These are phyloP conservation scores for Vigna mungo DNA, from an alignment of 306 rosid genomes.

Conservation along the genomic window DNA sequence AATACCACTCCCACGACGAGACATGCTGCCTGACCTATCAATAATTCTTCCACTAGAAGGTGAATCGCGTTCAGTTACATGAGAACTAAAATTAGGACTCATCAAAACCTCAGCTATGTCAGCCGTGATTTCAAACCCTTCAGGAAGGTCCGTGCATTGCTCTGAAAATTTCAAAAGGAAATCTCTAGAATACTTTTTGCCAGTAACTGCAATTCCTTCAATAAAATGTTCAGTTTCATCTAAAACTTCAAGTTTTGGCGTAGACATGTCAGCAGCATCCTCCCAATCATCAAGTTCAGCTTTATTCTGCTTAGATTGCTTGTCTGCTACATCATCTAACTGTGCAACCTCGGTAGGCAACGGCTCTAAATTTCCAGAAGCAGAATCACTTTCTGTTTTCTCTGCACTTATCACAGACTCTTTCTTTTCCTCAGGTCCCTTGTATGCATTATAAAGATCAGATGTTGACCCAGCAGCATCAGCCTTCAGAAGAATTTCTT, in stretches of 20 bases:
- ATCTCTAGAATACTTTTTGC: slow-evolving; percentile 83
- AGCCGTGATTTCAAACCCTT: slow-evolving; percentile 59
- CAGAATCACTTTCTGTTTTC: slow-evolving; percentile 46
- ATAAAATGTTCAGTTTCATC: slow-evolving; percentile 44
- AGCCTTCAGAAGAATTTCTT: slow-evolving; percentile 72
- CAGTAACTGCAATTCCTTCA: slow-evolving; percentile 55
- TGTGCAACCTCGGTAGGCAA: slow-evolving; percentile 46
- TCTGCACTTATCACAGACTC: slow-evolving; percentile 53
- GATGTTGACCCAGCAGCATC: slow-evolving; percentile 90
- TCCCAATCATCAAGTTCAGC: slow-evolving; percentile 96
- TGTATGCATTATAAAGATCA: slow-evolving; percentile 93
- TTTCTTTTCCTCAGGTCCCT: slow-evolving; percentile 85
- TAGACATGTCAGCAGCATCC: slow-evolving; percentile 89
- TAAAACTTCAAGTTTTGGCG: slow-evolving; percentile 67
- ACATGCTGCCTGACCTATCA: slow-evolving; percentile 62
- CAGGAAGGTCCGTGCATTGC: slow-evolving; percentile 65
- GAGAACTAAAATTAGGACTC: slow-evolving; percentile 49
- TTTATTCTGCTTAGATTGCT: slow-evolving; percentile 52
- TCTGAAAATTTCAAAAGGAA: slow-evolving; percentile 76
- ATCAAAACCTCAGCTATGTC: slow-evolving; percentile 61
- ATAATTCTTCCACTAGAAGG: slow-evolving; percentile 64
- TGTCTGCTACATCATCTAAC: slow-evolving; percentile 39
- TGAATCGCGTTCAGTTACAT: slow-evolving; percentile 62
- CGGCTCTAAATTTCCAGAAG: slow-evolving; percentile 53
- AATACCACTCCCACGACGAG: slow-evolving; percentile 73